These are phyloP conservation scores for Leccinum rimulosum DNA, from an alignment of 768 basidiomycete genomes.

Conservation along the genomic window DNA sequence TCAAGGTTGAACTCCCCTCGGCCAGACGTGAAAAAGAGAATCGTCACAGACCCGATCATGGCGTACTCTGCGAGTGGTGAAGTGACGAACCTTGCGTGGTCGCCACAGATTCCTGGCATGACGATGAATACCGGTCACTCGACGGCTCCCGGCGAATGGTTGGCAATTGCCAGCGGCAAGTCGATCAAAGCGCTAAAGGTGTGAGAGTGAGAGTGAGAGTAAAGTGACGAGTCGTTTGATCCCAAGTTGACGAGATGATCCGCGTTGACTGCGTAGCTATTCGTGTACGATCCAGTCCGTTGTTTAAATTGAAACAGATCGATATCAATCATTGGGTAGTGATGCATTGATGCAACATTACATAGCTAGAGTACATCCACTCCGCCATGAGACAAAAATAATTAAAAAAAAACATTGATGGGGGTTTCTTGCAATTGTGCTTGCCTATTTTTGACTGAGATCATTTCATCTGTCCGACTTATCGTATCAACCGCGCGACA, in stretches of 20 bases:
- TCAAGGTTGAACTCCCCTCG: constrained; percentile 77
- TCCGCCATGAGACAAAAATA: too few species aligned
- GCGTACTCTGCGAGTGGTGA: constrained; percentile 78
- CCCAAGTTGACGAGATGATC: background rate
- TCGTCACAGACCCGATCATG: constrained; percentile 76
- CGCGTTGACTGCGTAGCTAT: background rate
- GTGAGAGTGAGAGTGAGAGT: constrained; percentile 33
- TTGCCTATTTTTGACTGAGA: background rate
- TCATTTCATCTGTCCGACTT: background rate
- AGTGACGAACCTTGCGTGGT: constrained; percentile 86
- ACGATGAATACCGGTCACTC: constrained; percentile 72
- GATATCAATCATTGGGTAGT: background rate
- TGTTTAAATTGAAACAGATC: background rate
- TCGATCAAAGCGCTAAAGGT: constrained; percentile 80
- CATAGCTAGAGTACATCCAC: too few species aligned
- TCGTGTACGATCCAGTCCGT: background rate
- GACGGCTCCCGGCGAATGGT: constrained; percentile 80
- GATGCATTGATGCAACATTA: background rate
- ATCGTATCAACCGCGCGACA: background rate
- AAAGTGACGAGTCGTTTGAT: background rate
- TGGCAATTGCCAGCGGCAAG: constrained; percentile 81
- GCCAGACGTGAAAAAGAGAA: constrained; percentile 74
- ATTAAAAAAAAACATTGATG: background rate
- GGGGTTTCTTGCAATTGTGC: background rate
- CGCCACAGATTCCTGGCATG: constrained; percentile 77